Evolutionary conservation across 306 rosid species (phyloP).

Genomic region (Urtica urens): DNA sequence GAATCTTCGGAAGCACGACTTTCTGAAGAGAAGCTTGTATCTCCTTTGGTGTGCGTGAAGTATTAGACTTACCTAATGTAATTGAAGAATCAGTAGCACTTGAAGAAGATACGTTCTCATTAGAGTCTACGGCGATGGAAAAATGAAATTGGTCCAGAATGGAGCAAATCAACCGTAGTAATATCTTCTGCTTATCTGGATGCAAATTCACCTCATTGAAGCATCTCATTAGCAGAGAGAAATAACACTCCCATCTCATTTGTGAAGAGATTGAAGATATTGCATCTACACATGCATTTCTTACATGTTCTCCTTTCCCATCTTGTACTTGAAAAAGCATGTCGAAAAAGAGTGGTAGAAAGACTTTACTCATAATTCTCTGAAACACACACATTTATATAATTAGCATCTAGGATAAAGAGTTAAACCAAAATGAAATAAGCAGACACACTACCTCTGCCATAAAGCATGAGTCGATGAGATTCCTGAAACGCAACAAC

Average conservation of each 20-base stretch:
- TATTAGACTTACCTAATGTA: constrained; percentile 8
- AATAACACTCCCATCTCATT: constrained; percentile 83
- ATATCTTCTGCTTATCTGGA: constrained; percentile 59
- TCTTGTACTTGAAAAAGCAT: constrained; percentile 64
- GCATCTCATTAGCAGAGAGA: constrained; percentile 59
- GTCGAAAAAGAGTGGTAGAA: constrained; percentile 71
- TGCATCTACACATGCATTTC: constrained; percentile 76
- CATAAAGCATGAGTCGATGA: constrained; percentile 29
- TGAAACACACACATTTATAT: constrained; percentile 21
- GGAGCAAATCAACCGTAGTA: constrained; percentile 58
- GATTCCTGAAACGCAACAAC: constrained; percentile 51
- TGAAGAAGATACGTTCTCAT: constrained; percentile 23
- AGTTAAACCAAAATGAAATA: constrained; percentile 3
- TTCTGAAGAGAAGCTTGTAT: constrained; percentile 59
- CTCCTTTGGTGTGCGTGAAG: constrained; percentile 26
- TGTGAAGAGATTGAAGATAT: constrained; percentile 68
- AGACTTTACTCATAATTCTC: constrained; percentile 54
- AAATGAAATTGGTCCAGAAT: constrained; percentile 80
- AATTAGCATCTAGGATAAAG: constrained; percentile 20
- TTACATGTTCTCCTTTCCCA: constrained; percentile 59
- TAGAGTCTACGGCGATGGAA: constrained; percentile 26
- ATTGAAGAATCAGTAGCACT: constrained; percentile 20
- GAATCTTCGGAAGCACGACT: constrained; percentile 68
- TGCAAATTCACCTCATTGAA: constrained; percentile 40
- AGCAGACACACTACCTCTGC: constrained; percentile 47